These are phyloP conservation scores for Aspergillus clavatus DNA, from an alignment of 2,329 filamentous ascomycete species.

Conservation along the genomic window DNA sequence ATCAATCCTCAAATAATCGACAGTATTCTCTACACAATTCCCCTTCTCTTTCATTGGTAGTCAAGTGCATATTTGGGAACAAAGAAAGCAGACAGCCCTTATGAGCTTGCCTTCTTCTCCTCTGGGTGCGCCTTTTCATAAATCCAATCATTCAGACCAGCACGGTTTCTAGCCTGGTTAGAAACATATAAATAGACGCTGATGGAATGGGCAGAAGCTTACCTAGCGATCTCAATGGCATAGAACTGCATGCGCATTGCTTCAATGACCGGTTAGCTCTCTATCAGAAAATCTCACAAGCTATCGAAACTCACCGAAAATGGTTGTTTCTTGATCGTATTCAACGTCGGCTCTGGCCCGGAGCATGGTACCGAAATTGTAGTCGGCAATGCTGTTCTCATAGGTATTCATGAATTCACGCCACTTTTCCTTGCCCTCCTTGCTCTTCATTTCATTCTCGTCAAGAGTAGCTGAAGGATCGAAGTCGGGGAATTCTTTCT, in stretches of 20 bases:
- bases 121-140: slow-evolving; percentile 73
- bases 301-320: slow-evolving; percentile 75
- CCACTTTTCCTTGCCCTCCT: slow-evolving; percentile 89
- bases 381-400: slow-evolving; percentile 93
- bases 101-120: slow-evolving; percentile 39
- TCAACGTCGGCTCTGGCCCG: slow-evolving; percentile 71
- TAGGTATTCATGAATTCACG: slow-evolving; percentile 90
- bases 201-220: slow-evolving; percentile 21
- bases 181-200: not conserved
- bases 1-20: not conserved
- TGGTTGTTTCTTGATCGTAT: slow-evolving; percentile 83
- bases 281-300: no score
- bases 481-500: slow-evolving; percentile 85
- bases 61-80: not conserved
- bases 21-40: not conserved
- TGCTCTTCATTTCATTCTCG: slow-evolving; percentile 97
- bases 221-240: slow-evolving; percentile 69
- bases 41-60: not conserved
- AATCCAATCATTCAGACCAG: slow-evolving; percentile 93
- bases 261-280: slow-evolving; percentile 17
- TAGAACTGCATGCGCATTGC: slow-evolving; percentile 78
- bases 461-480: slow-evolving; percentile 74
- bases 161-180: slow-evolving; percentile 59
- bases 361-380: slow-evolving; percentile 95
- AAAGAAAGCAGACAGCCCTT: not conserved